phyloP scores from a whole-genome alignment of 768 basidiomycete genomes.

The Mycena albidolilacea region DNA sequence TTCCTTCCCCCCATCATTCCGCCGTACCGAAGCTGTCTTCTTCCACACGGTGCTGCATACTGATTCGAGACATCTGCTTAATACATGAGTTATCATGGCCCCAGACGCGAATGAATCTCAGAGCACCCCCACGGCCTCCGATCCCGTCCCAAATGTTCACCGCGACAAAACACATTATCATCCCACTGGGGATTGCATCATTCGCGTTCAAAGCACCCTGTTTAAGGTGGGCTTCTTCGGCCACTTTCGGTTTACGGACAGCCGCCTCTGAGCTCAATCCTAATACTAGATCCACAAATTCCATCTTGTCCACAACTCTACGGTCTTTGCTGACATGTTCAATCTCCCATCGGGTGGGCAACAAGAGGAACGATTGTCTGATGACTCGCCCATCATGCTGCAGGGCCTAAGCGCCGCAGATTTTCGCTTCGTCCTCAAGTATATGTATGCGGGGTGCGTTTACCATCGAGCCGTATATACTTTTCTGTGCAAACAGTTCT shows the following conservation, averaged over 20 bases:
- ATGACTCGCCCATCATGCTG: constrained; percentile 19
- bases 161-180: constrained; percentile 8
- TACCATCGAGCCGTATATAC: not conserved
- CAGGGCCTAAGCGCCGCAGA: not conserved
- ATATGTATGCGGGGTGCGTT: constrained; percentile 17
- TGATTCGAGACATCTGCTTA: too few relatives aligned
- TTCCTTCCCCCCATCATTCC: too few relatives aligned
- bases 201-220: constrained; percentile 5
- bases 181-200: constrained; percentile 8
- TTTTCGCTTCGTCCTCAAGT: constrained; percentile 20
- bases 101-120: not conserved
- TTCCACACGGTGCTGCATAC: too few relatives aligned
- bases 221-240: not conserved
- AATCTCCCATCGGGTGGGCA: not conserved
- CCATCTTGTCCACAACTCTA: constrained; percentile 8
- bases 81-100: not conserved
- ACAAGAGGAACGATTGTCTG: constrained; percentile 1
- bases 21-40: too few relatives aligned
- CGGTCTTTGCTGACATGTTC: constrained; percentile 11
- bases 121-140: not conserved
- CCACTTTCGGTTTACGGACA: not conserved
- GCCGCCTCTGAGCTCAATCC: not conserved
- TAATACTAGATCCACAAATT: constrained; percentile 6
- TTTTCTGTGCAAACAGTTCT: not conserved
- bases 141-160: not conserved